Evolutionary conservation across 139 green algal species (phyloP).

Genomic region (Chlorella ohadii): DNA sequence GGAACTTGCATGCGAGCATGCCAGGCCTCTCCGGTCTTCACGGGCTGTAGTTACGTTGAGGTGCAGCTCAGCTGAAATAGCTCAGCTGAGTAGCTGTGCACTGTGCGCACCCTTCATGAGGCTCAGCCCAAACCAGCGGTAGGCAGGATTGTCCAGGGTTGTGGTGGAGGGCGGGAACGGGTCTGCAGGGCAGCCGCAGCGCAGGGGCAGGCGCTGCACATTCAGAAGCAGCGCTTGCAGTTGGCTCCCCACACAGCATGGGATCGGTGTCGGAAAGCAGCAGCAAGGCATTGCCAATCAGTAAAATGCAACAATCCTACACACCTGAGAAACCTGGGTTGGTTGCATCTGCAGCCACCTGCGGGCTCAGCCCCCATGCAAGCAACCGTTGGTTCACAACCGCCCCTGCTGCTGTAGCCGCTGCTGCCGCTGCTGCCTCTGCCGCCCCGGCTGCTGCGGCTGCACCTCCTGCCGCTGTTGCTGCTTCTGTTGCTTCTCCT

Average conservation of each 20-base stretch:
- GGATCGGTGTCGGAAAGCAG: no score
- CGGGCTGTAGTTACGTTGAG: no score
- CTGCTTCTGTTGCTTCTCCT: neutral
- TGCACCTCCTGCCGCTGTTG: neutral
- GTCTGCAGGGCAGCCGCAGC: conserved; percentile 64
- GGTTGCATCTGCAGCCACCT: conserved; percentile 59
- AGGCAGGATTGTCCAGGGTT: conserved; percentile 81
- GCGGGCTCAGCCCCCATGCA: conserved; percentile 60
- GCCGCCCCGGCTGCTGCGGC: neutral
- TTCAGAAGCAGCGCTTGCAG: no score
- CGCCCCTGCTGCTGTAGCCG: neutral
- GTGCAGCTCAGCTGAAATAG: no score
- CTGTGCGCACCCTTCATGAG: conserved; percentile 55
- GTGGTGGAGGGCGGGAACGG: conserved; percentile 60
- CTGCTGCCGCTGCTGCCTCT: neutral
- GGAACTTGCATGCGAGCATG: no score
- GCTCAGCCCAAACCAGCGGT: conserved; percentile 54
- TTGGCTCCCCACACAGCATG: no score
- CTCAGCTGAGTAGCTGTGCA: no score
- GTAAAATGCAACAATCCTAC: no score
- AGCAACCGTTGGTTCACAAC: conserved; percentile 62
- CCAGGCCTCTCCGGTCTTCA: no score
- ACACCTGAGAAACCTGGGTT: conserved; percentile 72
- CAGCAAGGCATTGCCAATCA: no score
- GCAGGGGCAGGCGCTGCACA: no score